Conservation (phyloP, 306 rosid genomes). For the Senna siamea region DNA sequence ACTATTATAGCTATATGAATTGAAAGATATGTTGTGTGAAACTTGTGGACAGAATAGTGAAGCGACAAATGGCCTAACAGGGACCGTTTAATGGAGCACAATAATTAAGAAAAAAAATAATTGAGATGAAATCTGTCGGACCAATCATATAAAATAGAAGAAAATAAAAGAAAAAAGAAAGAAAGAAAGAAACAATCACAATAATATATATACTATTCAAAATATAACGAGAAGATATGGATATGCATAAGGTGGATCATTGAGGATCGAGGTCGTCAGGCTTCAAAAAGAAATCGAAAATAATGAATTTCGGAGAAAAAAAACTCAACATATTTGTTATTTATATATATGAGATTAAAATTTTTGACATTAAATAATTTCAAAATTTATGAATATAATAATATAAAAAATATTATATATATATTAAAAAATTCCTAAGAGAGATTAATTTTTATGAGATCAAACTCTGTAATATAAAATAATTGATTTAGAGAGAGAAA, state of each 20-base stretch:
- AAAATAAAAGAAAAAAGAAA: too few relatives aligned
- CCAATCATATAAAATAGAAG: slow-evolving; percentile 33
- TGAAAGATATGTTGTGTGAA: slow-evolving; percentile 6
- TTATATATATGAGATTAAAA: too few relatives aligned
- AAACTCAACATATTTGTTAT: too few relatives aligned
- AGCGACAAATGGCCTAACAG: slow-evolving; percentile 45
- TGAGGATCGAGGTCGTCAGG: neutral
- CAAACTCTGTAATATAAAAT: neutral
- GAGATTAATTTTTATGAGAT: too few relatives aligned
- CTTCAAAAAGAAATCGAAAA: too few relatives aligned
- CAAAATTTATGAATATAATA: too few relatives aligned
- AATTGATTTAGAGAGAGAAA: neutral
- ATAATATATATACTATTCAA: neutral
- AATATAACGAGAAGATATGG: neutral
- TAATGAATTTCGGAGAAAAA: neutral
- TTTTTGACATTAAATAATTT: too few relatives aligned
- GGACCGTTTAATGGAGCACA: slow-evolving; percentile 42
- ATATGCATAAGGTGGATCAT: neutral
- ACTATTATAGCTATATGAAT: neutral
- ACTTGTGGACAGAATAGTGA: slow-evolving; percentile 32
- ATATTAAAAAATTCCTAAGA: too few relatives aligned
- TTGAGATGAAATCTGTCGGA: slow-evolving; percentile 42
- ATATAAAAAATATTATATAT: too few relatives aligned
- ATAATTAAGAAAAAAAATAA: slow-evolving; percentile 40
- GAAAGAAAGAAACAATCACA: neutral